Conservation (phyloP, 495 filamentous ascomycete species). For the Neurospora sp. region DNA sequence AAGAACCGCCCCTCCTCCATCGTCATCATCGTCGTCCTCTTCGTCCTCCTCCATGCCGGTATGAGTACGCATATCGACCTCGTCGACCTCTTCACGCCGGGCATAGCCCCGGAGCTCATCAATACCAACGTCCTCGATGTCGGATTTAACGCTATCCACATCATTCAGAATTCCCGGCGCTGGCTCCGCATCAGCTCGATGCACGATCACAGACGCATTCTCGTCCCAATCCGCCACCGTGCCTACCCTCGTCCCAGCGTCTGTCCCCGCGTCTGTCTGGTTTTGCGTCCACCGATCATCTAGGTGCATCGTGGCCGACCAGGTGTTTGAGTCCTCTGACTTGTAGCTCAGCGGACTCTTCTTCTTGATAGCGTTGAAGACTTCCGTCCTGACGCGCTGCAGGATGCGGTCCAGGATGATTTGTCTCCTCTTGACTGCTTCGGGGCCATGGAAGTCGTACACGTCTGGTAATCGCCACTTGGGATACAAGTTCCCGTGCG, state of each 20-base stretch:
- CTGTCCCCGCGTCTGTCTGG: neutral
- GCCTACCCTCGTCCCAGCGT: neutral
- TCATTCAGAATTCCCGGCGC: neutral
- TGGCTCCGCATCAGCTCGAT: neutral
- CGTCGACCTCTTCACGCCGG: neutral
- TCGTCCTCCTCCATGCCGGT: neutral
- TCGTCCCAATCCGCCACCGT: neutral
- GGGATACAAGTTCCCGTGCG: constrained; percentile 10
- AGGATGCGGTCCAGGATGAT: neutral
- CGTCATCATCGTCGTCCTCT: neutral
- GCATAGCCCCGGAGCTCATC: neutral
- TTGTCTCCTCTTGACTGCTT: neutral
- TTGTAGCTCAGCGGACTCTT: neutral
- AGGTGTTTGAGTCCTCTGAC: neutral
- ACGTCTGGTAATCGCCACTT: constrained; percentile 17
- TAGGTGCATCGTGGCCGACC: neutral
- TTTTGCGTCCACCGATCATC: neutral
- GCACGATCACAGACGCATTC: neutral
- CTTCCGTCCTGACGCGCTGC: neutral
- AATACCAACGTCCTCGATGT: neutral
- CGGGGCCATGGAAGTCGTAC: neutral
- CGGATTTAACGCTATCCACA: neutral
- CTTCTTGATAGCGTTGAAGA: neutral
- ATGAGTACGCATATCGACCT: neutral
- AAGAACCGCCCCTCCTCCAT: neutral